Base-by-base conservation (phyloP, 352 stramenopile species). In the Chrysophaeum taylorii region DNA sequence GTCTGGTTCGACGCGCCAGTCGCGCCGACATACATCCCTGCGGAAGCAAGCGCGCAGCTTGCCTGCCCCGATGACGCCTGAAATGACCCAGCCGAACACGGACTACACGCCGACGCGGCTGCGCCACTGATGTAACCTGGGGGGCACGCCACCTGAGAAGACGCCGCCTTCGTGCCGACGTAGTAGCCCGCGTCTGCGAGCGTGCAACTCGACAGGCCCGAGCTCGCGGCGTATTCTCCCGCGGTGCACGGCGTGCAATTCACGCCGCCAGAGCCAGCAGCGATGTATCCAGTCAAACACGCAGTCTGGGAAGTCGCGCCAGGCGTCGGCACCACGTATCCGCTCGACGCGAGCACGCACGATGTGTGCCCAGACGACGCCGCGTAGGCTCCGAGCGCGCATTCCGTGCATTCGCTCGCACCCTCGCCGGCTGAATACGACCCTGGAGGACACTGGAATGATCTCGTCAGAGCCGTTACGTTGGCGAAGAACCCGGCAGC, bases 171-270 rank as follows among this genome's bases (percentile, higher is more conserved):
- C 5, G 15, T 9, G 48, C 33, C 48, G 25, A 60, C 48, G 25
- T 60, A 60, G 48, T n/a, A 60, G 48, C 48, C 48, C 18, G 48
- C 48, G 48, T 33, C 48, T 21, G 48, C 48, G 48, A 60, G 48
- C 9, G 48, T 33, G 25, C 48, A 60, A 25, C 9, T 25, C 18
- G 48, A n/a, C 5, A 31, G 18, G 48, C 48, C 48, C 21, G 25
- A 15, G 48, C 7, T 31, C 18, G 25, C 25, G 18, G 48, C 33
- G 48, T 60, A 60, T 18, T 9, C 33, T 9, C 48, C 48, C 18
- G 48, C 48, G 18, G 18, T 5, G 48, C 48, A 60, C 48, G 18
- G 48, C 18, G 25, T 31, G 48, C 48, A 60, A 25, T 25, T 21
- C 18, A 25, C 33, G 48, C 18, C 48, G 25, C 48, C 48, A 4